Evolutionary conservation across 805 yeast species (phyloP).

Genomic region (Hagleromyces aurorensis): DNA sequence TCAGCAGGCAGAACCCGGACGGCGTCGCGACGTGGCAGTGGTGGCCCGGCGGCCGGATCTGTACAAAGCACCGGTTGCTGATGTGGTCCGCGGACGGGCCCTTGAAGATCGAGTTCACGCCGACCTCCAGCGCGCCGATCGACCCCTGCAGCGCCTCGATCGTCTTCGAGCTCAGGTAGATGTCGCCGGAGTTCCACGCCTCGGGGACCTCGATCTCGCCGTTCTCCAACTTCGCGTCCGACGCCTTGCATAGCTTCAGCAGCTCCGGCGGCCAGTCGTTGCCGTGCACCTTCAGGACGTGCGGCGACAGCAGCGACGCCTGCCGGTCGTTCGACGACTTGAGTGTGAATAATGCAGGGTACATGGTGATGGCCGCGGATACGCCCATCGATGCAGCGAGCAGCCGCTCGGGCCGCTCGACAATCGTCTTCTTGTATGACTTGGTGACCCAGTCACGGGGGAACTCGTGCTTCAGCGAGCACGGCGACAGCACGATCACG

Average conservation of each 20-base stretch:
- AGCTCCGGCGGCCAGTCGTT: constrained; percentile 59
- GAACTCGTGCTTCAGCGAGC: constrained; percentile 62
- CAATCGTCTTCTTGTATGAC: constrained; percentile 56
- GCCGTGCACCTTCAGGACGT: constrained; percentile 68
- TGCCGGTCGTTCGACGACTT: constrained; percentile 34
- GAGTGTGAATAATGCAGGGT: constrained; percentile 50
- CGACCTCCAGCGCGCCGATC: constrained; percentile 66
- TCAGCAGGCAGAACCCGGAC: constrained; percentile 74
- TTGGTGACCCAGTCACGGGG: constrained; percentile 72
- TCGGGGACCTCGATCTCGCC: constrained; percentile 68
- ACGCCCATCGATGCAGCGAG: constrained; percentile 73
- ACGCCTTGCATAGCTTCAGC: constrained; percentile 47
- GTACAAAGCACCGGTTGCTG: constrained; percentile 49
- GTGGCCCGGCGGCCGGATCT: constrained; percentile 79
- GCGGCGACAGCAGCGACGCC: constrained; percentile 45
- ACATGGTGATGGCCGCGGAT: constrained; percentile 63
- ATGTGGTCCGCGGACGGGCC: constrained; percentile 30
- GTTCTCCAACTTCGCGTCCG: constrained; percentile 44
- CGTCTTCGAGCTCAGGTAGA: constrained; percentile 60
- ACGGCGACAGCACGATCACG: constrained; percentile 58
- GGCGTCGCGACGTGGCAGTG: constrained; percentile 81
- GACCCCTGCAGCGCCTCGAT: constrained; percentile 68
- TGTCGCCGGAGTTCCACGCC: constrained; percentile 78
- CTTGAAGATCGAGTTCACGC: constrained; percentile 47
- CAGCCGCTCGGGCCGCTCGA: constrained; percentile 75